A percentile compares a stretch with the other conserved stretches of the same genome.
phyloP scores from a whole-genome alignment of 345 rosid species.

The Microcos paniculata region DNA sequence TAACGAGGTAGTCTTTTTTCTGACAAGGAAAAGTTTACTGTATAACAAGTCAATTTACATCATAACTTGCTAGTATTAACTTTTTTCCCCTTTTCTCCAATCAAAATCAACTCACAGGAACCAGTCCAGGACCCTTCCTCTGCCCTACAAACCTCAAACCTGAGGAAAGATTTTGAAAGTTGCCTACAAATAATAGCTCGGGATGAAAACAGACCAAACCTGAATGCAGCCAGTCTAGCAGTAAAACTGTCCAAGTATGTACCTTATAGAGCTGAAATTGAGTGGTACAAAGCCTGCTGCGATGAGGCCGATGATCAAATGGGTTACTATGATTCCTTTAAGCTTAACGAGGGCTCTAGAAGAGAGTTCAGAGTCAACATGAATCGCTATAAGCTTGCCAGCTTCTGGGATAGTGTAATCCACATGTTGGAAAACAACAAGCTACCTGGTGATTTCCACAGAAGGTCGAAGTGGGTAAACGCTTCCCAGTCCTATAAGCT shows the following conservation, averaged over 20 bases:
- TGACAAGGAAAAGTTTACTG: not conserved
- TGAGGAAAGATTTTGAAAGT: slow-evolving; percentile 35
- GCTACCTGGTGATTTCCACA: slow-evolving; percentile 65
- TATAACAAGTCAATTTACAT: not conserved
- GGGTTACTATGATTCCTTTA: slow-evolving; percentile 81
- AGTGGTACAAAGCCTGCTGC: slow-evolving; percentile 58
- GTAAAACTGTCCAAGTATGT: slow-evolving; percentile 40
- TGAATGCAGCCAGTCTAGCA: slow-evolving; percentile 50
- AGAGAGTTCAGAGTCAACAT: slow-evolving; percentile 54
- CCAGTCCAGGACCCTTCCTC: not conserved
- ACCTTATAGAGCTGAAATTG: slow-evolving; percentile 52
- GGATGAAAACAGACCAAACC: slow-evolving; percentile 50
- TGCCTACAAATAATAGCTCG: too few relatives aligned
- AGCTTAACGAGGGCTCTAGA: slow-evolving; percentile 36
- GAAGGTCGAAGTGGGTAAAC: slow-evolving; percentile 57
- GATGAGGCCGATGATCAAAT: slow-evolving; percentile 49
- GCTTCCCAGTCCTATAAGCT: slow-evolving; percentile 67
- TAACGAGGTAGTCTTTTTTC: slow-evolving; percentile 30
- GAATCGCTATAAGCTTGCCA: slow-evolving; percentile 61
- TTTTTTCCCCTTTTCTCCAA: not conserved
- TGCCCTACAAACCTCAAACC: not conserved
- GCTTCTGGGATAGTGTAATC: slow-evolving; percentile 65
- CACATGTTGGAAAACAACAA: slow-evolving; percentile 59
- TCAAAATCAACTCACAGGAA: not conserved
- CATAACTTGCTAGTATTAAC: not conserved